These are phyloP conservation scores for Annulohypoxylon moriforme DNA, from an alignment of 495 filamentous ascomycete species.

Conservation along the genomic window DNA sequence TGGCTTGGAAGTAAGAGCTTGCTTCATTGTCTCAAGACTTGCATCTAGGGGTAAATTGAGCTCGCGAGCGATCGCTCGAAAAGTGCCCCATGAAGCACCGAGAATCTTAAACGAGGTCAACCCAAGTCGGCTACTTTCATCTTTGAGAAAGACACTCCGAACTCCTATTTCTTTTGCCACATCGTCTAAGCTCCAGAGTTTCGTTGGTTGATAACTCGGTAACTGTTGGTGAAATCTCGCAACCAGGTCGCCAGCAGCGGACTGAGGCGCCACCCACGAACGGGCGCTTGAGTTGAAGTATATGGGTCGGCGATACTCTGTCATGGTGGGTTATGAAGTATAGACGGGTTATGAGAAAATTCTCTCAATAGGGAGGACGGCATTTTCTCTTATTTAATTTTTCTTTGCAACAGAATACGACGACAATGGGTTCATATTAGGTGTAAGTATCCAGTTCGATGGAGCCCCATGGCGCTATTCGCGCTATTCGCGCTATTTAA, in stretches of 20 bases:
- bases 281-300: slow-evolving; percentile 18
- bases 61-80: slow-evolving; percentile 61
- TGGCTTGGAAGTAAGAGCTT: slow-evolving; percentile 41
- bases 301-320: background rate
- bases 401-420: background rate
- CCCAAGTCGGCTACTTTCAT: slow-evolving; percentile 68
- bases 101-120: slow-evolving; percentile 76
- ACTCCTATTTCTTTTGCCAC: slow-evolving; percentile 69
- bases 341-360: background rate
- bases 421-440: background rate
- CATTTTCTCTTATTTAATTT: background rate
- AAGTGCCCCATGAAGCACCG: slow-evolving; percentile 78
- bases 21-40: slow-evolving; percentile 46
- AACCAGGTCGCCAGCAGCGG: slow-evolving; percentile 1
- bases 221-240: slow-evolving; percentile 62
- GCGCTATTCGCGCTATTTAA: background rate
- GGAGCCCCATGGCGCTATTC: background rate
- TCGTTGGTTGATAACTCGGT: slow-evolving; percentile 61
- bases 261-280: background rate
- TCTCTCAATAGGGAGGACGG: background rate
- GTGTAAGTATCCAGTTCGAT: background rate
- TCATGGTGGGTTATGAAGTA: background rate
- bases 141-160: slow-evolving; percentile 67
- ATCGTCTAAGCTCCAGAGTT: slow-evolving; percentile 61
- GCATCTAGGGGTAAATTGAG: slow-evolving; percentile 53